These are phyloP conservation scores for Chalciporus sp. DNA, from an alignment of 1,284 basidiomycete genomes.

Conservation along the genomic window DNA sequence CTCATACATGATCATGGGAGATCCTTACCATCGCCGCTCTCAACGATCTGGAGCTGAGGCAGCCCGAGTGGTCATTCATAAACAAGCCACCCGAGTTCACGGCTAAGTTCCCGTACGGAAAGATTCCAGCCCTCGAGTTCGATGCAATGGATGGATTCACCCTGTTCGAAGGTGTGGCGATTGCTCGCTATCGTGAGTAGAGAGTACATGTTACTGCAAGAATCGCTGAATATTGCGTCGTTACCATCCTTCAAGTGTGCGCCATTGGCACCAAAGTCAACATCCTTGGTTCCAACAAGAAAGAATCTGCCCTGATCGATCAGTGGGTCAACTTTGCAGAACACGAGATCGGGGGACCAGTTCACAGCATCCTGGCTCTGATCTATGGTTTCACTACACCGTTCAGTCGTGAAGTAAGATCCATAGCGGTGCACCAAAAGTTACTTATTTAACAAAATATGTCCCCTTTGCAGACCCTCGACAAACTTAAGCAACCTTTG, in stretches of 20 bases:
- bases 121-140: slow-evolving; percentile 53
- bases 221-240: too few relatives aligned
- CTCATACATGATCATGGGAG: too few relatives aligned
- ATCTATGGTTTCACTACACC: neutral
- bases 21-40: slow-evolving; percentile 18
- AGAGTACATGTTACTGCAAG: too few relatives aligned
- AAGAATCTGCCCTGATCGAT: slow-evolving; percentile 49
- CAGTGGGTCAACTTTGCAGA: slow-evolving; percentile 55
- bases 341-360: slow-evolving; percentile 38
- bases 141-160: slow-evolving; percentile 46
- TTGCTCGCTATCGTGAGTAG: slow-evolving; percentile 52
- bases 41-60: slow-evolving; percentile 12
- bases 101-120: slow-evolving; percentile 46
- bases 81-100: slow-evolving; percentile 46
- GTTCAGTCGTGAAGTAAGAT: slow-evolving; percentile 2
- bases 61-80: slow-evolving; percentile 1
- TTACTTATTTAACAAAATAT: too few relatives aligned
- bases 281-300: slow-evolving; percentile 46
- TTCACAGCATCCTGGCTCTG: neutral
- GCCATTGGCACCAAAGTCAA: slow-evolving; percentile 45
- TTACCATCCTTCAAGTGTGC: slow-evolving; percentile 38
- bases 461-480: neutral
- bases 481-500: slow-evolving; percentile 14
- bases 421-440: too few relatives aligned
- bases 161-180: slow-evolving; percentile 54